Percentiles rank a stretch among this genome's conserved stretches.
phyloP scores from a whole-genome alignment of 2,329 filamentous ascomycete species.

The Fusarium verticillioides region DNA sequence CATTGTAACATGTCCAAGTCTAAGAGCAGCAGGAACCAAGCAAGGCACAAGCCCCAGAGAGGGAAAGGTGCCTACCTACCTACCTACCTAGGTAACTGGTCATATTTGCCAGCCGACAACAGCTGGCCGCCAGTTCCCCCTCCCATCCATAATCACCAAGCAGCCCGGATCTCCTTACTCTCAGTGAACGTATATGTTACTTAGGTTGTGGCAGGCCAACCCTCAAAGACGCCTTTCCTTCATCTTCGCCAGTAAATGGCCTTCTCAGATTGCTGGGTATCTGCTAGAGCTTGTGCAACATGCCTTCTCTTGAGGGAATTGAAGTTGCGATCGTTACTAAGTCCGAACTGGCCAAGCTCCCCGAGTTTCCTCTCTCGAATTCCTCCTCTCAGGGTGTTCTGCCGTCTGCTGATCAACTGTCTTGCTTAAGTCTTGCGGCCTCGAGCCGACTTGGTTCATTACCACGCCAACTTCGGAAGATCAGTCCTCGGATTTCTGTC shows the following conservation, averaged over 20 bases:
- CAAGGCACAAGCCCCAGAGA: neutral
- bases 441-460: neutral
- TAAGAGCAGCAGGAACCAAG: neutral
- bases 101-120: conserved; percentile 8
- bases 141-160: neutral
- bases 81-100: neutral
- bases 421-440: conserved; percentile 33
- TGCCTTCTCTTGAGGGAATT: conserved; percentile 63
- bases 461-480: conserved; percentile 43
- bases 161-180: neutral
- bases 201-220: neutral
- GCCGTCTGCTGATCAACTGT: conserved; percentile 22
- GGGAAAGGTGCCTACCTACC: neutral
- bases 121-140: conserved; percentile 19
- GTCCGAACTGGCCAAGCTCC: conserved; percentile 52
- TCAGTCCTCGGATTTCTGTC: conserved; percentile 60
- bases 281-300: conserved; percentile 37
- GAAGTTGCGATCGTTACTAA: conserved; percentile 57
- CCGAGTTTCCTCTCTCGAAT: conserved; percentile 67
- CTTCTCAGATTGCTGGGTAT: neutral
- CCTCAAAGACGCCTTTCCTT: no score
- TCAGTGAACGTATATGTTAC: neutral
- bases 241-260: neutral
- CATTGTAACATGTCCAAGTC: neutral
- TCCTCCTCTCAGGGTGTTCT: conserved; percentile 56